Evolutionary conservation across 441 rosid species (phyloP), one percentile per base, ranked within the genome.

Genomic region (Populus hybrid): DNA sequence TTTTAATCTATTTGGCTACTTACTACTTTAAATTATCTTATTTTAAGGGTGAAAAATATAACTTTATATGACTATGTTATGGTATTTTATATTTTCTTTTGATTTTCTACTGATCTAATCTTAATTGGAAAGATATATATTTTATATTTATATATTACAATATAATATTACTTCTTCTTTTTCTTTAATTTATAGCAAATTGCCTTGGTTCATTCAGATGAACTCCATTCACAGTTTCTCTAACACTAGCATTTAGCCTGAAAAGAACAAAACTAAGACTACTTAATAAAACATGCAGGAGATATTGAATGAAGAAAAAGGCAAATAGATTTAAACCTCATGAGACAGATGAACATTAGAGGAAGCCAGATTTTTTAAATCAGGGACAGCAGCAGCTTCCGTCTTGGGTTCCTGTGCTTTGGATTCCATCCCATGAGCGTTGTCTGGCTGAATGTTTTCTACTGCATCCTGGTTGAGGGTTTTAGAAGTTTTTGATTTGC

Each of bases 401-500:
- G 83, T 75, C 76, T 75, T 78, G 32, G 50, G 70, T 30, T 85
- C 86, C 28, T 78, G 77, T 54, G 83, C 85, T 73, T 78, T 64
- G 46, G 86, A 82, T 34, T 80, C 89, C 73, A 84, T 86, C 73
- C 69, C 84, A 67, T 67, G 76, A 76, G 76, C 77, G 21, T 72
- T 81, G 77, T 85, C 92, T 74, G 74, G 79, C 77, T 83, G 90
- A 74, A 73, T 72, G 59, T 76, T 76, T 78, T 86, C 82, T 10
- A 73, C 70, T 73, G 76, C 74, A 80, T 86, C 91, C 67, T 76
- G 78, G 77, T 77, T 79, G 69, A 70, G 36, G 67, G 69, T 73
- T 82, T 79, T 88, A 35, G 76, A 75, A 74, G 73, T 73, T 85
- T 86, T 95, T 76, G 85, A 54, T 76, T 85, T 83, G 81, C 82